Conservation (phyloP, 1,284 basidiomycete species). For the Boletus mariae region DNA sequence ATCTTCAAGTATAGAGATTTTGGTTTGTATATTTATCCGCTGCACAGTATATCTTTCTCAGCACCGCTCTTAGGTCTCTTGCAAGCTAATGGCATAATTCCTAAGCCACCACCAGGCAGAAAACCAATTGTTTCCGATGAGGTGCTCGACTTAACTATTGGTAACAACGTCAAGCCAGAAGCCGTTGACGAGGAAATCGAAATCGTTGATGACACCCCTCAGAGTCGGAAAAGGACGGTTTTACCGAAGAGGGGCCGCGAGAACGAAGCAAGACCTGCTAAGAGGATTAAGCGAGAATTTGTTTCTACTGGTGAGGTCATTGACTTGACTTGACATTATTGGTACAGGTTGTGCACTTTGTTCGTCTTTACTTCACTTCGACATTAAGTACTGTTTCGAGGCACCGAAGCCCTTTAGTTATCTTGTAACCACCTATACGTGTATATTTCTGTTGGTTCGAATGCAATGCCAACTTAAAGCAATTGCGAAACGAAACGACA, state of each 20-base stretch:
- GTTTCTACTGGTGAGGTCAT: slow-evolving; percentile 22
- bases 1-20: slow-evolving; percentile 30
- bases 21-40: slow-evolving; percentile 14
- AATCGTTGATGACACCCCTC: slow-evolving; percentile 2
- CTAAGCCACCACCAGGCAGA: slow-evolving; percentile 9
- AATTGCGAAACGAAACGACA: not conserved
- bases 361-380: not conserved
- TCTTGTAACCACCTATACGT: not conserved
- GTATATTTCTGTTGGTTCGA: not conserved
- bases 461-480: not conserved
- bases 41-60: not conserved
- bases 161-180: slow-evolving; percentile 10
- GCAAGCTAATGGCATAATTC: slow-evolving; percentile 29
- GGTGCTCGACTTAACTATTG: slow-evolving; percentile 25
- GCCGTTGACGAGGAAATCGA: slow-evolving; percentile 4
- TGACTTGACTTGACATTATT: slow-evolving; percentile 27
- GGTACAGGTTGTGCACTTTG: not conserved
- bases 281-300: slow-evolving; percentile 26
- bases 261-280: slow-evolving; percentile 9
- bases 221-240: not conserved
- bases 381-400: not conserved
- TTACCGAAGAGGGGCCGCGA: slow-evolving; percentile 7
- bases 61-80: slow-evolving; percentile 22
- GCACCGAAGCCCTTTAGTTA: not conserved
- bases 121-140: slow-evolving; percentile 4